phyloP scores from a whole-genome alignment of 202 grass and related monocot genomes.

The Elaeis oleifera region DNA sequence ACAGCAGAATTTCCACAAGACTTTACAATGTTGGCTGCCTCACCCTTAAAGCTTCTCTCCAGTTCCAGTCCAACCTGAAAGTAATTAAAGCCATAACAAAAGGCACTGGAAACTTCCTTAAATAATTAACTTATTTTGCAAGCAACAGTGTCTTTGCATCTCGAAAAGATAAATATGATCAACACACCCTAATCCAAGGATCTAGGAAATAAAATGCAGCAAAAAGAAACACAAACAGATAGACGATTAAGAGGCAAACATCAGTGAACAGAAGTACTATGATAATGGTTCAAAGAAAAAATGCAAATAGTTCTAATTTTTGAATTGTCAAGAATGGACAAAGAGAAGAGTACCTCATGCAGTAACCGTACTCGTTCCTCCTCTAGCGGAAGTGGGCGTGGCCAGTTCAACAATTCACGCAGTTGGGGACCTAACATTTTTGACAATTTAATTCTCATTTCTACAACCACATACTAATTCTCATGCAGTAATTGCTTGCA shows the following conservation, averaged over 20 bases:
- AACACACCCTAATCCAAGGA: too few relatives aligned
- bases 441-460: constrained; percentile 1
- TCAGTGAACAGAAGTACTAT: too few relatives aligned
- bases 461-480: background rate
- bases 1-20: constrained; percentile 76
- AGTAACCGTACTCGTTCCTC: constrained; percentile 86
- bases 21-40: constrained; percentile 79
- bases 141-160: too few relatives aligned
- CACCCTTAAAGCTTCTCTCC: constrained; percentile 66
- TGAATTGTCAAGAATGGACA: background rate
- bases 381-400: constrained; percentile 73
- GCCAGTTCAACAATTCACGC: constrained; percentile 73
- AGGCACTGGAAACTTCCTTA: background rate
- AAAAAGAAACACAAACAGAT: too few relatives aligned
- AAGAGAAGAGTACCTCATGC: constrained; percentile 58
- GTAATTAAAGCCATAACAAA: constrained; percentile 5
- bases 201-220: too few relatives aligned
- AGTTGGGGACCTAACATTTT: constrained; percentile 57
- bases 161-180: too few relatives aligned
- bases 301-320: background rate
- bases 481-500: background rate
- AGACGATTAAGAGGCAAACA: too few relatives aligned
- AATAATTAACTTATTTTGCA: background rate
- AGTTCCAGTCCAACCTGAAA: constrained; percentile 70
- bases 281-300: background rate